Evolutionary conservation across 208 protist species (phyloP).

Genomic region (Crithidia mellificae): DNA sequence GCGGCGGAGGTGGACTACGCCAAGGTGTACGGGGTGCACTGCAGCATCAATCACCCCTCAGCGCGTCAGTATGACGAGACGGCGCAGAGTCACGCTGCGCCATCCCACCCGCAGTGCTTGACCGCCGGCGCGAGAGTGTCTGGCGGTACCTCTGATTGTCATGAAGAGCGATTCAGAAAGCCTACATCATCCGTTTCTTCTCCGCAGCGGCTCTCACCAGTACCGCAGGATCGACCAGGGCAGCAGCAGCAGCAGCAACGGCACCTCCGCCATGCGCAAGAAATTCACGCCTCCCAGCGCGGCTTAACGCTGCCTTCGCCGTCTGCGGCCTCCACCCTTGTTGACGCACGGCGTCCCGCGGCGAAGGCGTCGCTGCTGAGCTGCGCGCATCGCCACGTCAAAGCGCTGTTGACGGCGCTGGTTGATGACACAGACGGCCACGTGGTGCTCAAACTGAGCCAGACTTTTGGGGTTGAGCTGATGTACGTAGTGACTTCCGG

Average conservation of each 20-base stretch:
- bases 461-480: slow-evolving; percentile 32
- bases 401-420: slow-evolving; percentile 1
- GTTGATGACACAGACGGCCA: slow-evolving; percentile 7
- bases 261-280: no score
- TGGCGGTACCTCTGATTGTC: no score
- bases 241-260: no score
- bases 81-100: no score
- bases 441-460: slow-evolving; percentile 28
- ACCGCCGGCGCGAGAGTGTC: no score
- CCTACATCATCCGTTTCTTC: no score
- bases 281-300: no score
- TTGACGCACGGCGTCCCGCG: neutral
- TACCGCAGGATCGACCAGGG: no score
- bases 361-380: slow-evolving; percentile 10
- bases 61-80: no score
- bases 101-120: no score
- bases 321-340: neutral
- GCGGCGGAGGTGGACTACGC: neutral
- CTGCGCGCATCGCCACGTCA: slow-evolving; percentile 5
- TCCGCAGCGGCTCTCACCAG: no score
- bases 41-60: neutral
- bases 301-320: neutral
- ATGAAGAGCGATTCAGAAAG: no score
- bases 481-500: neutral
- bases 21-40: neutral